These are phyloP conservation scores for Irpex sp. DNA, from an alignment of 1,284 basidiomycete species.

Conservation along the genomic window DNA sequence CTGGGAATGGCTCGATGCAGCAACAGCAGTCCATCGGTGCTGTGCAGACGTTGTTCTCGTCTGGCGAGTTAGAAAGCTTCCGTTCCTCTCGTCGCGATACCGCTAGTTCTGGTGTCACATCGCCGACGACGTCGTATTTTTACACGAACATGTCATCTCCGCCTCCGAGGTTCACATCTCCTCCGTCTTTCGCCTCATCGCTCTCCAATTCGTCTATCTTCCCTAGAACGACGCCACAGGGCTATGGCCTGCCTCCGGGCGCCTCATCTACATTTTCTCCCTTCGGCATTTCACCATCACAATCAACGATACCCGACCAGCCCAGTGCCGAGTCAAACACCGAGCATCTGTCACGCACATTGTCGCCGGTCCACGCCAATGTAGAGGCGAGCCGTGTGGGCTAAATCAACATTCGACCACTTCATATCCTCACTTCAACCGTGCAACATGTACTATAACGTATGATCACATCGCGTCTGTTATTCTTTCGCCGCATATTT, in stretches of 20 bases:
- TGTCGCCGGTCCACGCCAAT: conserved; percentile 48
- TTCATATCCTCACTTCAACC: conserved; percentile 8
- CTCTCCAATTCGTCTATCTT: conserved; percentile 32
- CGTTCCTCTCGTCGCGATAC: conserved; percentile 26
- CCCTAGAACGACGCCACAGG: conserved; percentile 30
- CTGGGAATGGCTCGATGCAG: conserved; percentile 40
- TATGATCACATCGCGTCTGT: conserved; percentile 15
- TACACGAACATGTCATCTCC: conserved; percentile 57
- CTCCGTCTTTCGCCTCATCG: conserved; percentile 29
- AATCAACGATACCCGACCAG: conserved; percentile 65
- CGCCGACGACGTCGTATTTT: conserved; percentile 38
- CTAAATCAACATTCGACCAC: conserved; percentile 26
- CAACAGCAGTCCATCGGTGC: conserved; percentile 30
- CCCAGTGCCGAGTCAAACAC: conserved; percentile 37
- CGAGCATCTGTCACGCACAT: conserved; percentile 38
- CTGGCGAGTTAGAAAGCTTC: conserved; percentile 31
- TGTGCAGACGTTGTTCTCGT: conserved; percentile 21
- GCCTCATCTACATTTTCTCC: conserved; percentile 52
- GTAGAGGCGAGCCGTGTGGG: conserved; percentile 51
- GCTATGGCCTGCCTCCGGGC: conserved; percentile 30
- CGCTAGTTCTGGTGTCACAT: conserved; percentile 32
- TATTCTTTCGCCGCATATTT: conserved; percentile 13
- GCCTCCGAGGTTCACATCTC: conserved; percentile 37
- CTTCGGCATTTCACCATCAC: conserved; percentile 51
- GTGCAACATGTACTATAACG: conserved; percentile 18